phyloP scores from a whole-genome alignment of 1,139 yeast genomes.

The Starmera stellimalicola region DNA sequence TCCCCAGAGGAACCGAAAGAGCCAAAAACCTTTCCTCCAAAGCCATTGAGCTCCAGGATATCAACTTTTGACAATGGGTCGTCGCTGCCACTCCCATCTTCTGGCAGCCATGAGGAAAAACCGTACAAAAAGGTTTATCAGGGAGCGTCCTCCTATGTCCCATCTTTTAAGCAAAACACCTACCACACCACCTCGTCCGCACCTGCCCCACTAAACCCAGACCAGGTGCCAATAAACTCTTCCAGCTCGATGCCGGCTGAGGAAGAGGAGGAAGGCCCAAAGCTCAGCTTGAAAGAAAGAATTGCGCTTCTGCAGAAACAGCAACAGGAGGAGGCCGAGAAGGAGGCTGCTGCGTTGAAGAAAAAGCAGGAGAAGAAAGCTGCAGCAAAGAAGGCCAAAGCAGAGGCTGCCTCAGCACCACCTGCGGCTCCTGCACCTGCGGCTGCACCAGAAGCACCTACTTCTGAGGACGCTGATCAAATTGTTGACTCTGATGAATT shows the following conservation, averaged over 20 bases:
- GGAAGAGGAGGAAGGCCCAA: constrained; percentile 52
- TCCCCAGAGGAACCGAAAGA: constrained; percentile 1
- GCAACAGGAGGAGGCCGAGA: constrained; percentile 74
- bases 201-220: constrained; percentile 9
- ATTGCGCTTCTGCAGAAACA: constrained; percentile 75
- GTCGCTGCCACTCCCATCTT: constrained; percentile 12
- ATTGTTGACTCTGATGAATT: constrained; percentile 4
- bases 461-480: constrained; percentile 1
- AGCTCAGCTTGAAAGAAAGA: constrained; percentile 77
- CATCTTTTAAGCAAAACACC: constrained; percentile 23
- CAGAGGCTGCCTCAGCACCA: not conserved
- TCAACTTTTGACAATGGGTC: constrained; percentile 11
- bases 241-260: constrained; percentile 2
- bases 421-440: constrained; percentile 6
- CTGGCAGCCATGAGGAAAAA: constrained; percentile 7
- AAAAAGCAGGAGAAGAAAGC: constrained; percentile 49
- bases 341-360: constrained; percentile 52
- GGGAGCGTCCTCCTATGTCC: constrained; percentile 33
- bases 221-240: constrained; percentile 10
- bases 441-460: constrained; percentile 1
- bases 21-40: constrained; percentile 5
- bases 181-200: constrained; percentile 18
- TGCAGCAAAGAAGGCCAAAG: constrained; percentile 27
- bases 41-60: constrained; percentile 6
- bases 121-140: constrained; percentile 12